Percentiles rank a stretch among this genome's conserved stretches.
phyloP scores from a whole-genome alignment of 1,139 yeast species.

The Diutina sp. region DNA sequence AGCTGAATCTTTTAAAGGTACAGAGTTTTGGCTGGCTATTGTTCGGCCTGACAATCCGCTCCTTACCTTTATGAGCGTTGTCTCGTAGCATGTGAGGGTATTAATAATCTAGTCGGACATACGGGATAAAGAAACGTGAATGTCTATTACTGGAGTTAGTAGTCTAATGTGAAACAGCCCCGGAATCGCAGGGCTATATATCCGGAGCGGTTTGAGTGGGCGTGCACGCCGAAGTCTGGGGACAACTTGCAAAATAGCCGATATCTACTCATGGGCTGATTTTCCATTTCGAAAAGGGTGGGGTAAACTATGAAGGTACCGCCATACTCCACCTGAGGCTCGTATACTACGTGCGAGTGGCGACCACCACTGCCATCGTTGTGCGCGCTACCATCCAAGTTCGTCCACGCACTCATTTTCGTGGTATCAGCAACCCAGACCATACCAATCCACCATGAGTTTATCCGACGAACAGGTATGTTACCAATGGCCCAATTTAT shows the following conservation, averaged over 20 bases:
- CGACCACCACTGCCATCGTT: neutral
- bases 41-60: no score
- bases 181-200: neutral
- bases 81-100: neutral
- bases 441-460: neutral
- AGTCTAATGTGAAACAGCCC: neutral
- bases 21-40: no score
- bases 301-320: no score
- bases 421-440: neutral
- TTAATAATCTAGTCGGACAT: neutral
- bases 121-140: neutral
- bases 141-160: neutral
- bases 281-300: no score
- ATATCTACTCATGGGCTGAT: no score
- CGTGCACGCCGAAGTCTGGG: no score
- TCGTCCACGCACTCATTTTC: neutral
- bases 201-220: neutral
- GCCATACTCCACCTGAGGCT: no score
- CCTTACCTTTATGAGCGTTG: no score
- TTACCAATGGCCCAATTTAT: neutral
- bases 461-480: constrained; percentile 1
- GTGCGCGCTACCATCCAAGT: neutral
- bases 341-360: neutral
- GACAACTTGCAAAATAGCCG: no score
- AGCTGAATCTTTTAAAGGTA: no score